Base-by-base conservation (phyloP, 805 yeast species). In the Candida berthetii region DNA sequence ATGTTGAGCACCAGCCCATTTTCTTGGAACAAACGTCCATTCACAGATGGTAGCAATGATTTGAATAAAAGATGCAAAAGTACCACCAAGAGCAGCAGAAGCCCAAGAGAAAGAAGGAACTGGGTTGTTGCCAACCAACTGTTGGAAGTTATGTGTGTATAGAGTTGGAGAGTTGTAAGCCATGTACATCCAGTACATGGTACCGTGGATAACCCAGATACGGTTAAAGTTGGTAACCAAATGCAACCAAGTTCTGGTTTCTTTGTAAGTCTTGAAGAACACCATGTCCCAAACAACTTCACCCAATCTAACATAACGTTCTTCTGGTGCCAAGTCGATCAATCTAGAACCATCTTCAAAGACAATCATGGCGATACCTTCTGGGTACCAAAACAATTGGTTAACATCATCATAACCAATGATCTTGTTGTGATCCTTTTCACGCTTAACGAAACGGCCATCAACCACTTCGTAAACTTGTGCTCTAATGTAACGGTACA, bases 1-100 rank as follows among this genome's bases (percentile, higher is more conserved):
- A 64, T 86, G 96, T 70, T 91, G 98, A 64, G 98, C 97, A 67
- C 99, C 99, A 29, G 98, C 95, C 98, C 98, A 93, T 54, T 83
- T 79, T 68, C 98, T 83, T 52, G 99, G 99, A 47, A 93, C 98
- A 57, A 89, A 93, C 61, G 81, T 71, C 96, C 96, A 91, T 68
- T 93, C 99, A 57, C 85, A 78, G 31, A 89, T 44, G 24, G 98
- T 90, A 39, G 99, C 99, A 44, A 77, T 52, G 45, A 93, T 74
- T 68, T 93, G 96, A 56, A 93, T 78, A 38, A 76, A 60, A 46
- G 81, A 67, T 40, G 97, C 98, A 54, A 91, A 72, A 39, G 85
- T 66, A 74, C 99, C 99, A 67, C 91, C 98, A 54, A 90, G 71
- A 40, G 96, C 96, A 50, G 82, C 83, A 32, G 95, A 72, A 46